Conservation (phyloP, 2,329 filamentous ascomycete species). For the Fusarium pininemorale region DNA sequence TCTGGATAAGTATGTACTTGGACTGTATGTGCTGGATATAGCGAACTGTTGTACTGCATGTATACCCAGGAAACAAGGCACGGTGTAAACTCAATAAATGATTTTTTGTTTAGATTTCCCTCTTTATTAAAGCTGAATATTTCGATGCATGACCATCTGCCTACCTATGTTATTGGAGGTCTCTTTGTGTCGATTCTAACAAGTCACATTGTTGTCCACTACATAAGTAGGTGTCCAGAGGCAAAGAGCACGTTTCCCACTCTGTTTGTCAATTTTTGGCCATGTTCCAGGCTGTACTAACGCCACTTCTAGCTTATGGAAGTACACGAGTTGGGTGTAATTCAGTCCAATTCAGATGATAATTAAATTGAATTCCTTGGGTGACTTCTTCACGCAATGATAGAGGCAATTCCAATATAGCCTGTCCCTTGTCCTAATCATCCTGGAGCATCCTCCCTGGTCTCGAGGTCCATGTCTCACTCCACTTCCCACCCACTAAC, state of each 20-base stretch:
- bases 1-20: slow-evolving; percentile 5
- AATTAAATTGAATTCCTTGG: neutral
- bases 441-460: neutral
- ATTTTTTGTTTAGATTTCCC: slow-evolving; percentile 5
- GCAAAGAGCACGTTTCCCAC: neutral
- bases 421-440: neutral
- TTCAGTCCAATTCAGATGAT: neutral
- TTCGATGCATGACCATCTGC: neutral
- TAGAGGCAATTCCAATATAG: neutral
- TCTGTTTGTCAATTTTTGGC: neutral
- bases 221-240: too few relatives aligned
- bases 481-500: slow-evolving; percentile 16
- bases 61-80: slow-evolving; percentile 25
- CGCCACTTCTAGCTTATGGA: neutral
- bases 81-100: neutral
- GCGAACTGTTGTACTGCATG: slow-evolving; percentile 21
- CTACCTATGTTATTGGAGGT: too few relatives aligned
- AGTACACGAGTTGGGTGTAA: neutral
- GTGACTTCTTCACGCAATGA: neutral
- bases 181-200: neutral
- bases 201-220: neutral
- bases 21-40: slow-evolving; percentile 1
- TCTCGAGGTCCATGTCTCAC: slow-evolving; percentile 1
- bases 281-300: neutral
- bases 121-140: neutral